Conservation (phyloP, 2,329 filamentous ascomycete species). For the Pseudogymnoascus sp. region DNA sequence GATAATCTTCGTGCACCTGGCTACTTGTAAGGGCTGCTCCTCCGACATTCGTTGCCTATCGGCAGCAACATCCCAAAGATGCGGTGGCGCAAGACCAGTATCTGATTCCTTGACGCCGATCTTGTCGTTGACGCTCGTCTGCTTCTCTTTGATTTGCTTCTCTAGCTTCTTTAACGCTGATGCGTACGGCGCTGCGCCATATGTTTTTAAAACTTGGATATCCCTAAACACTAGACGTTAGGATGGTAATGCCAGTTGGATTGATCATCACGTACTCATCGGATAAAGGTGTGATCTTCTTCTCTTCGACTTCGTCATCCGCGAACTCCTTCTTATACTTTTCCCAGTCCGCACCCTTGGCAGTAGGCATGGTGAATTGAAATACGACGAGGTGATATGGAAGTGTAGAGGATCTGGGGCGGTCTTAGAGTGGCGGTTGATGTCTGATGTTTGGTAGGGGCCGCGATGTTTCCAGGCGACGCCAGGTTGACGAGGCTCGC, state of each 20-base stretch:
- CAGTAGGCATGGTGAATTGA: slow-evolving; percentile 63
- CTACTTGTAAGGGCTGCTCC: slow-evolving; percentile 95
- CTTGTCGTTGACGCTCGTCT: slow-evolving; percentile 97
- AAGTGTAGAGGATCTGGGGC: background rate
- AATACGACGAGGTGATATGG: slow-evolving; percentile 25
- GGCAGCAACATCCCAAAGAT: slow-evolving; percentile 97
- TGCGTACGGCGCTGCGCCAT: slow-evolving; percentile 92
- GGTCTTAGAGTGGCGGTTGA: slow-evolving; percentile 6
- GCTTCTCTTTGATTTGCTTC: slow-evolving; percentile 99
- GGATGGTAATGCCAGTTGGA: slow-evolving; percentile 8
- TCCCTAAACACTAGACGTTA: slow-evolving; percentile 52
- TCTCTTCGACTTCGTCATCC: slow-evolving; percentile 95
- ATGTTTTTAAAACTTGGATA: slow-evolving; percentile 98
- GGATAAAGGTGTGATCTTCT: slow-evolving; percentile 96
- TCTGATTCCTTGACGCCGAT: slow-evolving; percentile 97
- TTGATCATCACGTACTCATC: slow-evolving; percentile 65
- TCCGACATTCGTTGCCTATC: slow-evolving; percentile 98
- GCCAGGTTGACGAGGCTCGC: slow-evolving; percentile 10
- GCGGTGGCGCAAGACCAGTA: slow-evolving; percentile 92
- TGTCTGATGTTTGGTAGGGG: slow-evolving; percentile 5
- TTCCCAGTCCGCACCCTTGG: slow-evolving; percentile 92
- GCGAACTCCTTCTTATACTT: slow-evolving; percentile 97
- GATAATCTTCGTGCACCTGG: slow-evolving; percentile 98
- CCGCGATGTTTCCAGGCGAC: slow-evolving; percentile 3
- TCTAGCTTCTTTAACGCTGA: slow-evolving; percentile 92